Evolutionary conservation across 768 basidiomycete genomes (phyloP), one percentile per base, ranked within the genome.

Genomic region (Suillus subaureus): DNA sequence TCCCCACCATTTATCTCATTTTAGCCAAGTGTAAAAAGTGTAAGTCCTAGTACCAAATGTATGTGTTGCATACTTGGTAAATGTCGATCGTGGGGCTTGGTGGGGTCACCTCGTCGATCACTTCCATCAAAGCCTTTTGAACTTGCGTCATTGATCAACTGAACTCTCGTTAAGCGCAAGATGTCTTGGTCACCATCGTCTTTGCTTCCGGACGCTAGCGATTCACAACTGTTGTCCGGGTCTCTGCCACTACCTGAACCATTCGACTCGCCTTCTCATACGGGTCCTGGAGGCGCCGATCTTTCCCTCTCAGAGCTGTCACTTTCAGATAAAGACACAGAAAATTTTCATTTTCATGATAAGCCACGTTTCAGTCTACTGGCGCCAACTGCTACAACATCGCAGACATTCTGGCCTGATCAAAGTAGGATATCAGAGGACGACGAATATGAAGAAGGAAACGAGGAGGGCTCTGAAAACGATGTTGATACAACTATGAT

Each of bases 231-330:
- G 16, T 78, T 88, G 47, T 84, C 83, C 12, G 82, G 85, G 68
- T 82, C 85, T 0, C 77, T 81, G 6, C 76, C 79, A 56, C 74
- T 77, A 45, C 70, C 75, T 31, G 76, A 77, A 47, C 56, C 71
- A 7, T 73, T 74, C 61, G 74, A 75, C 64, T 70, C 70, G 15
- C 71, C 78, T 51, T 72, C 75, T 7, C 70, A 77, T 64, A 81
- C 81, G 2, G 83, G 80, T 6, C 81, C 77, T 21, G 80, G 80
- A 18, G 80, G 79, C 40, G 81, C 80, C 66, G 87, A 87, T 72
- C 79, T 88, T 4, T 87, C 86, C 7, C 73, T 88, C 54, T 86
- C 87, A 1, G 87, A 88, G 66, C 80, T 88, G 6, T 86, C 83
- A 21, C 70, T 85, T 45, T 71, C 76, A 57, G 79, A 84, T 43